Evolutionary conservation across 2,329 filamentous ascomycete species (phyloP).

Genomic region (Salinomyces thailandicus): DNA sequence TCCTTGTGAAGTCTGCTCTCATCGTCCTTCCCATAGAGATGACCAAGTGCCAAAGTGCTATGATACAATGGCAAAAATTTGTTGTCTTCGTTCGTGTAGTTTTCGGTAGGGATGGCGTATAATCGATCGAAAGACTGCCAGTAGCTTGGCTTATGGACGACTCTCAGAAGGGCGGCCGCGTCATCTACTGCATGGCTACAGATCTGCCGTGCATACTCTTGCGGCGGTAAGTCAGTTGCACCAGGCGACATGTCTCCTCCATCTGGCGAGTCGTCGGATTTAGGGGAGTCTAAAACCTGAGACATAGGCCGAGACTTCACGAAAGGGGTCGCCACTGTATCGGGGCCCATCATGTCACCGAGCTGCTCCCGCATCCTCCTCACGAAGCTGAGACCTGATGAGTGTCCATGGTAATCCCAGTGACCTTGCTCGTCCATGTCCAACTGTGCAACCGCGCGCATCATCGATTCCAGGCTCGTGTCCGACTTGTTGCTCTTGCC

Average conservation of each 20-base stretch:
- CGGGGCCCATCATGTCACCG: conserved; percentile 60
- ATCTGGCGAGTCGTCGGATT: conserved; percentile 48
- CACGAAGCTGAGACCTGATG: conserved; percentile 83
- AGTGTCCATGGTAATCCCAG: conserved; percentile 92
- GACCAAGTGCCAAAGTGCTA: conserved; percentile 38
- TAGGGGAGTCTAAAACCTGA: conserved; percentile 58
- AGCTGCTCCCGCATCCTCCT: conserved; percentile 80
- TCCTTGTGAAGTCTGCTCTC: conserved; percentile 26
- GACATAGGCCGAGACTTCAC: conserved; percentile 44
- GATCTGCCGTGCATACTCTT: conserved; percentile 45
- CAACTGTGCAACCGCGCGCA: conserved; percentile 79
- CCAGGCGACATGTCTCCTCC: conserved; percentile 41
- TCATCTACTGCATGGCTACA: conserved; percentile 53
- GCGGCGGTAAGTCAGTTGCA: conserved; percentile 57
- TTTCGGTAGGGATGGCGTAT: conserved; percentile 53
- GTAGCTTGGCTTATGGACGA: conserved; percentile 74
- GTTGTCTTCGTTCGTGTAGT: conserved; percentile 36
- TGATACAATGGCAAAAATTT: conserved; percentile 40
- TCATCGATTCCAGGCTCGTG: conserved; percentile 81
- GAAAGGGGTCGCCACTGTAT: conserved; percentile 48
- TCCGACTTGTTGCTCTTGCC: conserved; percentile 36
- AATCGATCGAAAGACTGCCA: conserved; percentile 66
- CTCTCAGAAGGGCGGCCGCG: conserved; percentile 53
- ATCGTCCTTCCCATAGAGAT: conserved; percentile 35
- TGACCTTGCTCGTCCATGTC: conserved; percentile 85